phyloP scores from a whole-genome alignment of 768 basidiomycete species.

The Pleurotus pulmonarius region DNA sequence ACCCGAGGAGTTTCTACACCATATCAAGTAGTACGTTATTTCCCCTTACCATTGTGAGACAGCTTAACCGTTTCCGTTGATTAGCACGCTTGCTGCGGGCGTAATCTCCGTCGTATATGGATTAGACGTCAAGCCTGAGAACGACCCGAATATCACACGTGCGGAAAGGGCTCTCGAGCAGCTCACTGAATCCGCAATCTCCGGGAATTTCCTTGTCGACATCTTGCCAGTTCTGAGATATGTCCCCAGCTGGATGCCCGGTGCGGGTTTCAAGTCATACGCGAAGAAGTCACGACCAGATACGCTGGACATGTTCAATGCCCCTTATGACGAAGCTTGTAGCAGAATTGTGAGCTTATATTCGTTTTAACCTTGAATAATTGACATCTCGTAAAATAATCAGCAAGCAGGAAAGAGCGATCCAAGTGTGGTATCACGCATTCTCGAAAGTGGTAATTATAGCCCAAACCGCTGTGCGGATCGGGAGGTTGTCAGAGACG shows the following conservation, averaged over 20 bases:
- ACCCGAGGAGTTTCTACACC: conserved; percentile 32
- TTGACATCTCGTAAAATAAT: neutral
- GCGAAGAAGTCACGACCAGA: conserved; percentile 7
- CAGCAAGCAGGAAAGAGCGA: neutral
- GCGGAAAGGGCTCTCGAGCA: conserved; percentile 27
- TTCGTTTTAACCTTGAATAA: neutral
- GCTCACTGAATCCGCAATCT: conserved; percentile 24
- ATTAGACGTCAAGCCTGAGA: conserved; percentile 25
- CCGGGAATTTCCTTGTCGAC: conserved; percentile 31
- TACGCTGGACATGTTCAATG: conserved; percentile 7
- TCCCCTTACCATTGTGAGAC: conserved; percentile 4
- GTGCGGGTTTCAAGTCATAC: conserved; percentile 28
- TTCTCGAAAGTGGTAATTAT: too few relatives aligned
- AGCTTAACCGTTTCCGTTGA: neutral
- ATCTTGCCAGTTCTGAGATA: conserved; percentile 24
- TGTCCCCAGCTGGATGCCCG: conserved; percentile 37
- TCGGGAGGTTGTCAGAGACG: too few relatives aligned
- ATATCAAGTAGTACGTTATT: conserved; percentile 30
- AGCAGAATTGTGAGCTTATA: neutral
- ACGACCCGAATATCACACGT: conserved; percentile 30
- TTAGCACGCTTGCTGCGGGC: conserved; percentile 24
- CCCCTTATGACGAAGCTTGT: neutral
- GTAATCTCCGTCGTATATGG: conserved; percentile 35
- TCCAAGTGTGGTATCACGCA: neutral
- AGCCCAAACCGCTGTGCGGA: too few relatives aligned